Evolutionary conservation across 768 basidiomycete genomes (phyloP).

Genomic region (Phanerochaete sordida): DNA sequence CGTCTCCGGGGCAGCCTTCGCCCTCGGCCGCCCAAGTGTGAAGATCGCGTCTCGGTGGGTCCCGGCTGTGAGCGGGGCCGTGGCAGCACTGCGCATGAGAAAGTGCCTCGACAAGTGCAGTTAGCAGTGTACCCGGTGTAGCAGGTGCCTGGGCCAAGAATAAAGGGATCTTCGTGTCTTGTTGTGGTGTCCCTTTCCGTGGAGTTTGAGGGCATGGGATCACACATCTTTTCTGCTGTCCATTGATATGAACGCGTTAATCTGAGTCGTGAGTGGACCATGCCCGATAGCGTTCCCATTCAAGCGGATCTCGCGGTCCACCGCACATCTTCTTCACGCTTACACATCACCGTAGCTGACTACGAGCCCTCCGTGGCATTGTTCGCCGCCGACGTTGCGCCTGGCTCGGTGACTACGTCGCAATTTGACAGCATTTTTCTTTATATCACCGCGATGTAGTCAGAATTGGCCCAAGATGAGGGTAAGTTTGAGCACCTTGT

Average conservation of each 20-base stretch:
- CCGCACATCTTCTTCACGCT: background rate
- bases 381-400: no score
- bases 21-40: background rate
- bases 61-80: background rate
- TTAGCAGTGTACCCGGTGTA: background rate
- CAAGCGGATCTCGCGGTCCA: no score
- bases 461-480: no score
- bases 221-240: background rate
- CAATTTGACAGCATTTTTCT: background rate
- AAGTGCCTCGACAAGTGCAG: background rate
- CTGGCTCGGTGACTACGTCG: background rate
- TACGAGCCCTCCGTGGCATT: background rate
- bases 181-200: background rate
- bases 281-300: no score
- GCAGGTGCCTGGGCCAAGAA: background rate
- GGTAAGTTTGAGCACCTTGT: no score
- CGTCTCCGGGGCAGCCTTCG: background rate
- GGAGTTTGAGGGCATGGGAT: background rate
- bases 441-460: background rate
- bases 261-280: constrained; percentile 2
- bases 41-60: background rate
- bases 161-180: background rate
- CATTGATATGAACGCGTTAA: background rate
- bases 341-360: background rate
- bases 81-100: background rate